Evolutionary conservation across 2,329 filamentous ascomycete genomes (phyloP), one percentile per base, ranked within the genome.

Genomic region (Phialophora macrospora): DNA sequence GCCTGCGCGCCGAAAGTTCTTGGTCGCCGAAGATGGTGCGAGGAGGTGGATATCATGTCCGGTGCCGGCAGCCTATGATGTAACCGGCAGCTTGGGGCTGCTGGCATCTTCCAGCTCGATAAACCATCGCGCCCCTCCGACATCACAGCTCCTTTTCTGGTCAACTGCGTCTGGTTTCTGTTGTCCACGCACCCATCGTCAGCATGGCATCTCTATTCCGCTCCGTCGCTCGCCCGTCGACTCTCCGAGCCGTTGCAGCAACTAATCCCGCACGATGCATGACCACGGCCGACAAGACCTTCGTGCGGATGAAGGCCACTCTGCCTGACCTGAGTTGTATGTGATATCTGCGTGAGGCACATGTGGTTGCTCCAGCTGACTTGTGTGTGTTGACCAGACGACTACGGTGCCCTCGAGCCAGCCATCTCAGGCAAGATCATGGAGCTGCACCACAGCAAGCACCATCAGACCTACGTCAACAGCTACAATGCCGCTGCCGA

Each of bases 371-470:
- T 5, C 30, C 32, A 26, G 7, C 60, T 60, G 26, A 64, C 49
- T 55, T 14, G 51, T 28, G 51, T 28, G n/a, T 9, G 28, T 44
- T 12, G 72, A 97, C 11, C 28, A 69, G 94, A 98, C 78, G 95
- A 97, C 85, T 99, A 97, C 80, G 92, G 90, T 77, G 95, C 93
- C 60, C 92, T 99, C 74, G 95, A 99, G 83, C 87, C 86, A 72
- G 79, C 85, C 76, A 85, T 97, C 83, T 93, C 90, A 48, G 88
- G 89, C 76, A 87, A 94, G 80, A 96, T 97, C 82, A 97, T 97
- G 93, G 90, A 96, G 82, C 87, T 96, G 34, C 93, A 97, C 83
- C 91, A 97, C 85, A 87, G 85, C 80, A 96, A 94, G 81, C 93
- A 97, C 83, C 93, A 97, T 82, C 89, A 94, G 80, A 92, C 93